Percentiles rank a stretch among this genome's conserved stretches.
Conservation (phyloP, 352 stramenopile genomes). For the Phytophthora citricola region DNA sequence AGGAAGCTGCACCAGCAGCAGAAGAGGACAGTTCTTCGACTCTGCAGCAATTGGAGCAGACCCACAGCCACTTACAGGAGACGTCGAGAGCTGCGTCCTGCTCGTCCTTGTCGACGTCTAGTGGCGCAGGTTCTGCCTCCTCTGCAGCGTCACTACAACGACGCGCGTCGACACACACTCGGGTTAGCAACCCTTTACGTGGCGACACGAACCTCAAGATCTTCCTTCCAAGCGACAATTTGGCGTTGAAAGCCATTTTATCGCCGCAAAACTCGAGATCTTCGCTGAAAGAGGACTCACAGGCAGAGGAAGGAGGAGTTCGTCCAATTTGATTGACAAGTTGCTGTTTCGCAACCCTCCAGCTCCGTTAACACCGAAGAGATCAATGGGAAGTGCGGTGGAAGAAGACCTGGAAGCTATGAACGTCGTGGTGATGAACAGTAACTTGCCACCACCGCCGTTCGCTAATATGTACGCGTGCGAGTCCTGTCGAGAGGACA, state of each 20-base stretch:
- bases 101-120: conserved; percentile 29
- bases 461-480: conserved; percentile 85
- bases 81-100: conserved; percentile 27
- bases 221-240: conserved; percentile 58
- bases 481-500: conserved; percentile 75
- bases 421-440: conserved; percentile 58
- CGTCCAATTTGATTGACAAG: conserved; percentile 47
- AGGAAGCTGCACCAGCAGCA: neutral
- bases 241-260: conserved; percentile 65
- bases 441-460: conserved; percentile 62
- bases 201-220: conserved; percentile 51
- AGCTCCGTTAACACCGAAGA: conserved; percentile 24
- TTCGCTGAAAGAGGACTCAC: neutral
- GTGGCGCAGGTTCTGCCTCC: conserved; percentile 4
- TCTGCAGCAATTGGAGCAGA: conserved; percentile 13
- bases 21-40: conserved; percentile 3
- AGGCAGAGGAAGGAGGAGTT: neutral
- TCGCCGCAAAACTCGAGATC: conserved; percentile 39
- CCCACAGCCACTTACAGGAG: conserved; percentile 10
- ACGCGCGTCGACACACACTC: conserved; percentile 9
- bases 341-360: conserved; percentile 38
- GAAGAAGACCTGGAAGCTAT: conserved; percentile 57
- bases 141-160: conserved; percentile 19
- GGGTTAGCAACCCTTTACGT: conserved; percentile 26
- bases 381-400: conserved; percentile 42